Evolutionary conservation across 2,329 filamentous ascomycete species (phyloP), one percentile per base, ranked within the genome.

Genomic region (Trichoderma endophyticum): DNA sequence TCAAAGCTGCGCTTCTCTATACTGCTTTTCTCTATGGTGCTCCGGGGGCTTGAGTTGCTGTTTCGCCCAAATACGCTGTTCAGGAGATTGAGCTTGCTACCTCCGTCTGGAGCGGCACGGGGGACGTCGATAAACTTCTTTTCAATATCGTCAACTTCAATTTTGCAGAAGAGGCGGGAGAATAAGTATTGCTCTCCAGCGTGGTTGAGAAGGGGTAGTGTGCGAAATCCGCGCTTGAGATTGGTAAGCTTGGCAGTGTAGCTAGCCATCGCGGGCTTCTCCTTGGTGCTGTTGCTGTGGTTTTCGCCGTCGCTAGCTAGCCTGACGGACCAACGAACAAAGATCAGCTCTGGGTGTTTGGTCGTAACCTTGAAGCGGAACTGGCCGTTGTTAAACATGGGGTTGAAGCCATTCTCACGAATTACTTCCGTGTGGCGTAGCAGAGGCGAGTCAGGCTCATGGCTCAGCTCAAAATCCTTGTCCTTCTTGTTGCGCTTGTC

Each of bases 181-280:
- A 98, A 98, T 57, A 98, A 87, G 80, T 97, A 98, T 77, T 95
- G 93, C 77, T 98, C 95, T 73, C 95, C 96, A 74, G 94, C 93
- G 71, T 90, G 88, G 82, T 98, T 95, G 80, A 94, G 92, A 18
- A 99, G 86, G 12, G 95, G 96, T 68, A 98, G 86, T 73, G 97
- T 97, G 73, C 95, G 94, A 81, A 96, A 98, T 32, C 96, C 96
- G 81, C 96, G 91, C 79, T 95, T 94, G 56, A 98, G 88, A 79
- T 91, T 97, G 83, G 87, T 91, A 66, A 98, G 90, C 83, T 98
- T 98, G 74, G 93, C 95, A 2, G 94, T 98, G 82, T 95, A 98
- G 1, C 92, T 96, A 3, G 94, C 96, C 71, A 98, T 87, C 26
- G 93, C 84, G 75, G 87, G 82, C 77, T 86, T 82, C 74, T 91